phyloP scores from a whole-genome alignment of 2,329 filamentous ascomycete genomes.

The Aspergillus sp. region DNA sequence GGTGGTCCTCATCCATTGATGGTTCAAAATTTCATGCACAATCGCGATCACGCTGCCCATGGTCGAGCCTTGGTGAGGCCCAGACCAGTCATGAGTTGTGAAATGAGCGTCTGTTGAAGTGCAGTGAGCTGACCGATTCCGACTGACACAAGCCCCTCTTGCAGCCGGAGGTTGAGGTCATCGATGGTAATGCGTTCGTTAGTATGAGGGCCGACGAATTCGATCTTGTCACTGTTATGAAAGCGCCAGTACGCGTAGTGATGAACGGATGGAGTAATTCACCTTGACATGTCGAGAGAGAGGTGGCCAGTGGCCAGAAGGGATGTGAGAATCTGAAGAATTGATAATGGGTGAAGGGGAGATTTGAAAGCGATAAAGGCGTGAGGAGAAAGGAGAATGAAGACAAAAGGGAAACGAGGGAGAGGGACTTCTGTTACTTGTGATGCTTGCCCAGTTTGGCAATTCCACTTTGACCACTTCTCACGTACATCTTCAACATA shows the following conservation, averaged over 20 bases:
- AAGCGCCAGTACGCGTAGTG: not conserved
- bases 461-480: too few species aligned
- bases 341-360: not conserved
- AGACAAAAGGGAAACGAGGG: not conserved
- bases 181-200: not conserved
- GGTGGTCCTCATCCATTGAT: not conserved
- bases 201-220: not conserved
- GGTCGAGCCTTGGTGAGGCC: not conserved
- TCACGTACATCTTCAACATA: too few species aligned
- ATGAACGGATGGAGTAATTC: not conserved
- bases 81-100: not conserved
- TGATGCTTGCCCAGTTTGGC: too few species aligned
- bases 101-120: not conserved
- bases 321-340: too few species aligned
- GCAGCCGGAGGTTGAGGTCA: not conserved
- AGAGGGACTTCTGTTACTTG: not conserved
- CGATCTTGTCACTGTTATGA: not conserved
- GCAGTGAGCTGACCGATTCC: not conserved
- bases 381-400: not conserved
- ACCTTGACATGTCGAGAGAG: too few species aligned
- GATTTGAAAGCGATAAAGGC: not conserved
- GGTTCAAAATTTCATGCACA: not conserved
- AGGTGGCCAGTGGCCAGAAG: not conserved
- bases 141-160: not conserved
- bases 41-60: not conserved